Base-by-base conservation (phyloP, 2,329 filamentous ascomycete genomes). In the Proliferodiscus dingleyae region DNA sequence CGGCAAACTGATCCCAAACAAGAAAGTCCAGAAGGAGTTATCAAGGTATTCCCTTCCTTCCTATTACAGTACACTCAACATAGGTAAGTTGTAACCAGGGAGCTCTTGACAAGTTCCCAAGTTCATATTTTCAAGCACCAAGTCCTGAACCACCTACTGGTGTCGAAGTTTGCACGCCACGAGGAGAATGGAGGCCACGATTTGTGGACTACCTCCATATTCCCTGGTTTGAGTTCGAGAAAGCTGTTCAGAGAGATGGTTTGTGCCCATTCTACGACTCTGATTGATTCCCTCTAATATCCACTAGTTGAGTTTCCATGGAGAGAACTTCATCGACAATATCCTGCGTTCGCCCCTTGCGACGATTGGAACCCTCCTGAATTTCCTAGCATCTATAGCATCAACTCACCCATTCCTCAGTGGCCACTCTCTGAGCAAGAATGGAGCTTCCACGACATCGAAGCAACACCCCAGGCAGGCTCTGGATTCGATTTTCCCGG, bases 201-300 rank as follows among this genome's bases (percentile, higher is more conserved):
- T 47, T 46, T 41, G 50, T 53, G 45, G 30, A 48, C 13, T 53
- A 50, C 32, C 42, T 50, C 5, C 41, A 48, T 44, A 50, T 53
- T 41, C 50, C 50, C 4, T 53, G 50, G 50, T 53, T 48, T 46
- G 47, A 50, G 26, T 53, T 53, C 36, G 50, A 53, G 39, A 39
- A 11, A 21, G 33, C 46, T n/a, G 38, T 50, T 13, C 33, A 47
- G 18, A n/a, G 23, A 38, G 21, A 45, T 22, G 36, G 45, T 50
- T 42, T 41, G 45, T 39, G 15, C 41, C 34, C 22, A 40, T 37
- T 44, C 11, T 41, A 32, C 22, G 28, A 43, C 23, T 23, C 34
- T 19, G 30, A 18, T 33, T 16, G 19, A 34, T 42, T 15, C 30
- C 26, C 22, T 47, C 44, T 51, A 40, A 51, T 19, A 40, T 51